Base-by-base conservation (phyloP, 306 rosid genomes). In the Rosa multiflora region DNA sequence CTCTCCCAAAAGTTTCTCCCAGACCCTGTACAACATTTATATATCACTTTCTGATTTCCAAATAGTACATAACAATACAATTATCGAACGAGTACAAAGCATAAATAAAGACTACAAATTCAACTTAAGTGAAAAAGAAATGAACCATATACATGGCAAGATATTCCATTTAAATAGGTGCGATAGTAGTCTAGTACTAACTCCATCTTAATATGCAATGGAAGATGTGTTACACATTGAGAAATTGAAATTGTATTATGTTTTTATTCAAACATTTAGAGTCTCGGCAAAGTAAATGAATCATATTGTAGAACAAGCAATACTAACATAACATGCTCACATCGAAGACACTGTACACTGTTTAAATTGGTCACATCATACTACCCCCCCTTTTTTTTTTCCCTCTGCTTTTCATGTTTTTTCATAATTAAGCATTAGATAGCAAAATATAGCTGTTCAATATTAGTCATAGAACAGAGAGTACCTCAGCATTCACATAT, bases 1-100 rank as follows among this genome's bases (percentile, higher is more conserved):
- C 98, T 29, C 98, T 83, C 74, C 97, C 98, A 74, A 94, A 94
- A 26, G 98, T 94, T 87, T 94, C 98, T 84, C 97, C 98, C 72
- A 86, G 72, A 81, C 97, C 98, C 97, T 94, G 87, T 78, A 81
- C 77, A 81, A 10, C 70, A 79, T 74, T 85, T 64, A 39, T 72
- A 63, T 70, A 83, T 82, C 76, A 81, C 55, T 26, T 68, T 72
- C 44, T 48, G 76, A 77, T 79, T 69, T 29, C 2, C 32, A 73
- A 58, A 74, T 32, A 78, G 18, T 43, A 59, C 4, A 68, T 35
- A 59, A 81, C 21, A 77, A 40, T 43, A 79, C 26, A 76, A 39
- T 48, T 58, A 66, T 23, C 21, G 49, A 62, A 70, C 40, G 21
- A 37, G 39, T 10, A 58, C 46, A 55, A 21, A 67, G 66, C 51